phyloP scores from a whole-genome alignment of 768 basidiomycete genomes.

The Amanita jacksonii region DNA sequence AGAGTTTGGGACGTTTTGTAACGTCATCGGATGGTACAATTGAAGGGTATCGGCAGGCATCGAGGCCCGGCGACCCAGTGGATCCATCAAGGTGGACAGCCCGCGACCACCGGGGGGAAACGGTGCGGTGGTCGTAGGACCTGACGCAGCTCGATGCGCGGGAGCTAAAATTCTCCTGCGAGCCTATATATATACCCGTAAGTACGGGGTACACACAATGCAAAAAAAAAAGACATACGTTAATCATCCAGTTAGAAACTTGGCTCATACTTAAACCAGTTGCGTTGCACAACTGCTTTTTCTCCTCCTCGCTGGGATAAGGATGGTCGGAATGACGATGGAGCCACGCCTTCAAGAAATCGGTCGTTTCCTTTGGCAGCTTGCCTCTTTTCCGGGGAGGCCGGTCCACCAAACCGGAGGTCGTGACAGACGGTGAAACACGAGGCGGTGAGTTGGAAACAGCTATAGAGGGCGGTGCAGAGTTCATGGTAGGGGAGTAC shows the following conservation, averaged over 20 bases:
- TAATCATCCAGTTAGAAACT: slow-evolving; percentile 93
- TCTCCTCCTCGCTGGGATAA: slow-evolving; percentile 85
- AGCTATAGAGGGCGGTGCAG: slow-evolving; percentile 32
- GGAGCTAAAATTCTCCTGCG: slow-evolving; percentile 77
- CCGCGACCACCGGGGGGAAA: slow-evolving; percentile 48
- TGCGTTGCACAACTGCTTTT: slow-evolving; percentile 79
- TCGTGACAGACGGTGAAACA: slow-evolving; percentile 40
- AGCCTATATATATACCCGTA: slow-evolving; percentile 44
- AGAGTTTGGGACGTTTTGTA: slow-evolving; percentile 47
- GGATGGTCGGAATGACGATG: slow-evolving; percentile 85
- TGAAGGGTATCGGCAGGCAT: slow-evolving; percentile 66
- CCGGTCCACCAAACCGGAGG: slow-evolving; percentile 60
- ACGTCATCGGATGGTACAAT: slow-evolving; percentile 71
- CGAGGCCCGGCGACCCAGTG: slow-evolving; percentile 47
- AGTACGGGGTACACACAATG: slow-evolving; percentile 11
- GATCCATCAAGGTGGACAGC: slow-evolving; percentile 30
- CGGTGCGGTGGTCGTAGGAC: slow-evolving; percentile 71
- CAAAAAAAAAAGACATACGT: slow-evolving; percentile 29
- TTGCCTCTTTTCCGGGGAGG: slow-evolving; percentile 80
- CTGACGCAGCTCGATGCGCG: slow-evolving; percentile 64
- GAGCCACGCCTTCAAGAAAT: slow-evolving; percentile 83
- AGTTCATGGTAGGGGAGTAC: slow-evolving; percentile 36
- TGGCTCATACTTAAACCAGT: slow-evolving; percentile 85
- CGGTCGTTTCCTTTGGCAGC: slow-evolving; percentile 84
- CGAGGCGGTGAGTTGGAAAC: slow-evolving; percentile 41